Percentiles rank a stretch among this genome's conserved stretches.
Conservation (phyloP, 2,329 filamentous ascomycete genomes). For the Ophiocordyceps camponoti-floridani region DNA sequence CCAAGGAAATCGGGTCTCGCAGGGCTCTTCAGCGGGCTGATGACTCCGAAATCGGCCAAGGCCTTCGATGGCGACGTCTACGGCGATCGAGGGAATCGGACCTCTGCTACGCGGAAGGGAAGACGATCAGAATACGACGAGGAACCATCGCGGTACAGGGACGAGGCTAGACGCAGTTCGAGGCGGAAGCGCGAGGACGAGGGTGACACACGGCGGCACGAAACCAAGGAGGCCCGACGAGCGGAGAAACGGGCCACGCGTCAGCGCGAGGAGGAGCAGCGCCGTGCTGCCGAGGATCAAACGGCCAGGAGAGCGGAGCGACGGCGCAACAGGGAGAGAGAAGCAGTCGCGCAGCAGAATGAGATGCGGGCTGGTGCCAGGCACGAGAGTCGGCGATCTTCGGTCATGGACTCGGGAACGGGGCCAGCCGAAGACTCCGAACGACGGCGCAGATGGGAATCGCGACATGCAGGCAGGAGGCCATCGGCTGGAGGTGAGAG, state of each 20-base stretch:
- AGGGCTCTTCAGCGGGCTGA: conserved; percentile 44
- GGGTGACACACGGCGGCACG: conserved; percentile 30
- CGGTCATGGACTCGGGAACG: conserved; percentile 17
- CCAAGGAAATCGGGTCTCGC: conserved; percentile 36
- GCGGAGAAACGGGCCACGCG: conserved; percentile 33
- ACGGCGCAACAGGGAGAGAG: conserved; percentile 29
- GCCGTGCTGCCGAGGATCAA: conserved; percentile 27
- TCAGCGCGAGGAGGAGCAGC: conserved; percentile 29
- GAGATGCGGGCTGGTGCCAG: conserved; percentile 26
- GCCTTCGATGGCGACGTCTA: conserved; percentile 35
- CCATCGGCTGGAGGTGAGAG: conserved; percentile 23
- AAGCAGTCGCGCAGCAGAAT: conserved; percentile 24
- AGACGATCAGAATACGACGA: conserved; percentile 36
- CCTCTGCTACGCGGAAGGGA: conserved; percentile 34
- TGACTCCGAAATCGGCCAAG: conserved; percentile 24
- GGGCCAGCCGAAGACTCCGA: conserved; percentile 29
- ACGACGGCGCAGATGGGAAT: conserved; percentile 34
- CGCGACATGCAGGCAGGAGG: conserved; percentile 25
- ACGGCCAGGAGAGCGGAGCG: conserved; percentile 32
- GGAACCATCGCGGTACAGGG: conserved; percentile 37
- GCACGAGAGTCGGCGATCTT: conserved; percentile 30
- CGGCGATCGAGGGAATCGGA: conserved; percentile 21
- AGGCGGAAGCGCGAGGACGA: conserved; percentile 37
- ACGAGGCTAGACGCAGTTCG: conserved; percentile 36
- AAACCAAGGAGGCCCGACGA: conserved; percentile 40